Conservation (phyloP, 2,329 filamentous ascomycete genomes). For the Neocatenulostroma microsporum region DNA sequence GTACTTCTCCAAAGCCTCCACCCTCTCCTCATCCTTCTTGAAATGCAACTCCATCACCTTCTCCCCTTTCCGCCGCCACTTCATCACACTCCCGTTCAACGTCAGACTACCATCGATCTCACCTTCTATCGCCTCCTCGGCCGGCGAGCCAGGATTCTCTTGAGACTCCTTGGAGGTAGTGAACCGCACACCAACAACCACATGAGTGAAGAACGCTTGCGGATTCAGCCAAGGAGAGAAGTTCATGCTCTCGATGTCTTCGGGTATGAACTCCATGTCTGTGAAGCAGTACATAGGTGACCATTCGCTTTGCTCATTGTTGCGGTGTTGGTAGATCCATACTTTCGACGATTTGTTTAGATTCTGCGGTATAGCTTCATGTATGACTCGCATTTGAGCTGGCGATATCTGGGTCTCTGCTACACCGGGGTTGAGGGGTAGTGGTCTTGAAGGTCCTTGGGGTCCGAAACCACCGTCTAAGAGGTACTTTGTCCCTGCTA, state of each 20-base stretch:
- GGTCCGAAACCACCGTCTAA: constrained; percentile 38
- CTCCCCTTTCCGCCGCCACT: constrained; percentile 26
- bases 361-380: constrained; percentile 13
- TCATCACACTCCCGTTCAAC: constrained; percentile 20
- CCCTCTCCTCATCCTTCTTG: constrained; percentile 35
- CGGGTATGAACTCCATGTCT: constrained; percentile 54
- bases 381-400: constrained; percentile 15
- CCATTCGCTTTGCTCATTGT: constrained; percentile 43
- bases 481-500: constrained; percentile 18
- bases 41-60: constrained; percentile 34
- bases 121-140: constrained; percentile 11
- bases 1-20: constrained; percentile 37
- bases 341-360: constrained; percentile 27
- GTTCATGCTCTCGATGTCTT: constrained; percentile 56
- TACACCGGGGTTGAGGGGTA: constrained; percentile 27
- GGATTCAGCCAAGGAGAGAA: constrained; percentile 45
- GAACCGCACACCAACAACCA: constrained; percentile 42
- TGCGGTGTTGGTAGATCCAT: constrained; percentile 36
- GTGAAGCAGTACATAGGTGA: constrained; percentile 57
- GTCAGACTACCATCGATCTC: constrained; percentile 21
- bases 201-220: constrained; percentile 48
- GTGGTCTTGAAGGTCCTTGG: constrained; percentile 31
- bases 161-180: constrained; percentile 12
- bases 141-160: constrained; percentile 10
- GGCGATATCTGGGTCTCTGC: constrained; percentile 12